Evolutionary conservation across 305 asterid species (phyloP), one percentile per base, ranked within the genome.

Genomic region (Fraxinus paxiana): DNA sequence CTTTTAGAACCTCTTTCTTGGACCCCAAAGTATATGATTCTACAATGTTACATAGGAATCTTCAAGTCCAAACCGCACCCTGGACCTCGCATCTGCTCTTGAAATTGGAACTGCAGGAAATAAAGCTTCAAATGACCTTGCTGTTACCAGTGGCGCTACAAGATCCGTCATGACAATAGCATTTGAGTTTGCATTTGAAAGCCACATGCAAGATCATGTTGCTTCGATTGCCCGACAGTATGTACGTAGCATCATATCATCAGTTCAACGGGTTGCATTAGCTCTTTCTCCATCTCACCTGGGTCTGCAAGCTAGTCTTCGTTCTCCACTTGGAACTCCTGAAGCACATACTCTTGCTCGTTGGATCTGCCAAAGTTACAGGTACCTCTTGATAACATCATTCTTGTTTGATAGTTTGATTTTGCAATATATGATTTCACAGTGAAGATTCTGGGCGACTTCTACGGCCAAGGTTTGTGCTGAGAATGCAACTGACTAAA

Each of bases 121-220:
- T 79, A 92, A 90, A 87, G 82, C 83, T 9, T 82, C 84, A 6
- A 90, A 74, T 7, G 93, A 91, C 72, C 85, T 77, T 77, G 81
- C 92, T 33, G 87, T 75, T 43, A 38, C 82, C 38, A 82, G 85
- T 86, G 88, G 90, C 37, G 31, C 89, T 38, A 78, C 97, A 38
- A 92, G 98, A 89, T 95, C 98, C 17, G 97, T 93, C 56, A 91
- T 93, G 97, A 91, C 98, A 46, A 92, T 95, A 77, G 98, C 98
- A 17, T 95, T 95, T 80, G 90, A 95, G 84, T 95, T 95, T 88
- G 98, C 97, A 81, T 95, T 90, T 73, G 98, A 93, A 88, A 89
- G 92, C 84, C 98, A 92, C 92, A 92, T 92, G 98, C 97, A 95
- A 87, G 98, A 95, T 7, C 91, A 85, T 6, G 98, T 95, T 71